Percentiles rank a stretch among this genome's conserved stretches.
phyloP scores from a whole-genome alignment of 1,284 basidiomycete genomes.

The Trametes versicolor region DNA sequence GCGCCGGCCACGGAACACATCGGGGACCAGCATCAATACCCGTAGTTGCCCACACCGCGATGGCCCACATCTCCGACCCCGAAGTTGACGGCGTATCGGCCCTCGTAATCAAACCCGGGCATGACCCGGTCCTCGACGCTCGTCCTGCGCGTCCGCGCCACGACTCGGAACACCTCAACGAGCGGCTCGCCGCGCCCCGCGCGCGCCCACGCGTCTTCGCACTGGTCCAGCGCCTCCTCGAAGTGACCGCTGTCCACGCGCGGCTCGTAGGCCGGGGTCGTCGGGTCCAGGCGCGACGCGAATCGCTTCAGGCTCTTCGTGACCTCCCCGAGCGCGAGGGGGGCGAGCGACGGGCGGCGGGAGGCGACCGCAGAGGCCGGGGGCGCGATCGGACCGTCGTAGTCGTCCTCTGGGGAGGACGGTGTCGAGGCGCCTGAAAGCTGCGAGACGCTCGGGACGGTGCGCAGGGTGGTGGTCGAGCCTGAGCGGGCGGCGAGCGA shows the following conservation, averaged over 20 bases:
- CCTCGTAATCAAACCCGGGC: background rate
- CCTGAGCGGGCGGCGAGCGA: conserved; percentile 22
- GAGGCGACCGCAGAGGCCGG: conserved; percentile 18
- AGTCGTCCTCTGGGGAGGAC: background rate
- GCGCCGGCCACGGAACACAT: too few relatives aligned
- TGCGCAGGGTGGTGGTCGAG: conserved; percentile 14
- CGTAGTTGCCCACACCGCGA: too few relatives aligned
- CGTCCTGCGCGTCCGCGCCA: conserved; percentile 20
- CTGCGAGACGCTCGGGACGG: conserved; percentile 10
- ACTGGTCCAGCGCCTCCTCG: conserved; percentile 24
- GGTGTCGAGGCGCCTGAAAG: conserved; percentile 7
- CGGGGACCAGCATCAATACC: too few relatives aligned
- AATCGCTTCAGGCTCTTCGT: conserved; percentile 25
- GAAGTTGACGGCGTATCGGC: too few relatives aligned
- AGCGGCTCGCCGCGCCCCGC: conserved; percentile 17
- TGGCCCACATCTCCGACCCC: too few relatives aligned
- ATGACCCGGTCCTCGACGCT: background rate
- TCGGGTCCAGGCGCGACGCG: conserved; percentile 18
- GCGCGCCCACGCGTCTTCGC: conserved; percentile 23
- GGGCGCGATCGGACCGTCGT: conserved; percentile 3
- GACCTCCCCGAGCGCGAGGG: conserved; percentile 18
- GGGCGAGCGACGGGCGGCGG: conserved; percentile 26
- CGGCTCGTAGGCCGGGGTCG: background rate
- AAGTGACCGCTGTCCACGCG: conserved; percentile 12
- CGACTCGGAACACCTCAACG: conserved; percentile 26